A percentile compares a stretch with the other conserved stretches of the same genome.
Evolutionary conservation across 257 asterid species (phyloP).

Genomic region (Solanum ossicruentum): DNA sequence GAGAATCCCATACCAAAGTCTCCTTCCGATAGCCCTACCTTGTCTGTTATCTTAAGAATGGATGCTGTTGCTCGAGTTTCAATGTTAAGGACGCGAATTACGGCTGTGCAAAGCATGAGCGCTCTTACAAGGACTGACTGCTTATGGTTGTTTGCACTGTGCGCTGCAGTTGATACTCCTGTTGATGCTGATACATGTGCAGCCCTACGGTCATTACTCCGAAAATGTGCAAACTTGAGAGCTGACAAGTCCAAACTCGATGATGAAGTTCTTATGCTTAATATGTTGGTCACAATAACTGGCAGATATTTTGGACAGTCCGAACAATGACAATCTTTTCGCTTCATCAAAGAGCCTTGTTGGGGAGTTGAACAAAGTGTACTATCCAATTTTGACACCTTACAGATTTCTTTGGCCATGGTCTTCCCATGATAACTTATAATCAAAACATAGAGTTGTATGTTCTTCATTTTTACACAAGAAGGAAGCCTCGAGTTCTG

Average conservation of each 20-base stretch:
- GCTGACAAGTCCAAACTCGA: constrained; percentile 55
- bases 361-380: background rate
- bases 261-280: constrained; percentile 58
- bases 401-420: background rate
- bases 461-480: background rate
- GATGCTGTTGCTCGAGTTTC: constrained; percentile 60
- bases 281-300: constrained; percentile 53
- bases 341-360: background rate
- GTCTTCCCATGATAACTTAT: background rate
- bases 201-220: constrained; percentile 60
- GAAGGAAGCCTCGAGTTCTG: background rate
- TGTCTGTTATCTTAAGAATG: constrained; percentile 48
- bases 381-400: background rate
- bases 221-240: constrained; percentile 73
- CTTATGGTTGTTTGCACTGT: constrained; percentile 73
- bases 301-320: constrained; percentile 87
- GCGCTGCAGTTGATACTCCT: constrained; percentile 71
- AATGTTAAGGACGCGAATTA: constrained; percentile 48
- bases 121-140: constrained; percentile 29
- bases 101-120: constrained; percentile 27
- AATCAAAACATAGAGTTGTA: background rate
- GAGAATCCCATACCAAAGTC: constrained; percentile 1
- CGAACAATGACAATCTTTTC: constrained; percentile 17
- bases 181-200: constrained; percentile 70
- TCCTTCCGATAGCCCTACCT: constrained; percentile 30